These are phyloP conservation scores for Rhizophagus prolifer DNA, from an alignment of 192 early-diverging fungal species.

Conservation along the genomic window DNA sequence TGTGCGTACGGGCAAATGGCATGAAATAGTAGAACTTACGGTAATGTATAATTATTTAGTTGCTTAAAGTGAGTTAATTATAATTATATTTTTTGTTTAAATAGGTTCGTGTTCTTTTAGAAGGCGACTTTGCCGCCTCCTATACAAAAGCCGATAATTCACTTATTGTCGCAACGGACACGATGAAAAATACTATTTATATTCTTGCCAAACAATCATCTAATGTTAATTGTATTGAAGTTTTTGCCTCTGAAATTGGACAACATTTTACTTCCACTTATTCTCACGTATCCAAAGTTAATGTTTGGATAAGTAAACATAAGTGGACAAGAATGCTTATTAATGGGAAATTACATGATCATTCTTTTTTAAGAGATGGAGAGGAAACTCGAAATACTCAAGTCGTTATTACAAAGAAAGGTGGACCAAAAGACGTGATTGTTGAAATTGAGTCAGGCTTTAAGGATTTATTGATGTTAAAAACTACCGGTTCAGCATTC, in stretches of 20 bases:
- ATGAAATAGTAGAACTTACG: constrained; percentile 70
- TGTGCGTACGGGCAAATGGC: constrained; percentile 57
- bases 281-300: constrained; percentile 61
- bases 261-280: constrained; percentile 73
- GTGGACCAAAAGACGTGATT: constrained; percentile 29
- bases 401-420: constrained; percentile 47
- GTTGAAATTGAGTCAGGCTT: constrained; percentile 65
- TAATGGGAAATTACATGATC: constrained; percentile 60
- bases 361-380: constrained; percentile 72
- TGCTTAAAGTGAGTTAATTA: too few species aligned
- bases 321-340: constrained; percentile 74
- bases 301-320: constrained; percentile 68
- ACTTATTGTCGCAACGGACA: constrained; percentile 73
- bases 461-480: constrained; percentile 71
- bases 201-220: constrained; percentile 69
- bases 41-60: constrained; percentile 33
- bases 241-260: constrained; percentile 68
- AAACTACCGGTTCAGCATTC: constrained; percentile 83
- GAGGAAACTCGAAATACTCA: constrained; percentile 66
- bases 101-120: constrained; percentile 41
- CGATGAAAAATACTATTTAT: constrained; percentile 78
- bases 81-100: neutral
- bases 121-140: constrained; percentile 55
- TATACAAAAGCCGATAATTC: constrained; percentile 80
- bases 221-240: constrained; percentile 68